phyloP scores from a whole-genome alignment of 1,284 basidiomycete species.

The Coriolopsis trogii region DNA sequence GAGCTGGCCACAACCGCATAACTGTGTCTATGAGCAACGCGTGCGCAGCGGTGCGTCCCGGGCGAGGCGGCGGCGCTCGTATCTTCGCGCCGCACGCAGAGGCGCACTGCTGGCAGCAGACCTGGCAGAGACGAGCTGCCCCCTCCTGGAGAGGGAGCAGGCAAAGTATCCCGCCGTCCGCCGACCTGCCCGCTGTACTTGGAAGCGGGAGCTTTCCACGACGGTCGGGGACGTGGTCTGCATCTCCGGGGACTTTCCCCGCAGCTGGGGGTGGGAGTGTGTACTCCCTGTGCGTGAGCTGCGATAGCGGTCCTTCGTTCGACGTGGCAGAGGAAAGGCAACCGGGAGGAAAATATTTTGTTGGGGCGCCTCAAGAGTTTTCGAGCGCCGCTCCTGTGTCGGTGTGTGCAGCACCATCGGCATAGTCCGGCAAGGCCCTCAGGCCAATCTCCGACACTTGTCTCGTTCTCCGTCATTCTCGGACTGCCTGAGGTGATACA shows the following conservation, averaged over 20 bases:
- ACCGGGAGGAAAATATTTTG: no score
- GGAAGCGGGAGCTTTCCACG: slow-evolving; percentile 72
- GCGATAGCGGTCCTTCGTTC: slow-evolving; percentile 87
- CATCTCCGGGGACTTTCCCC: slow-evolving; percentile 93
- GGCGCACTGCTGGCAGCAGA: slow-evolving; percentile 51
- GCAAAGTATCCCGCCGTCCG: slow-evolving; percentile 47
- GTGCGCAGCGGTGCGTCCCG: slow-evolving; percentile 43
- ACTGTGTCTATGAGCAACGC: slow-evolving; percentile 87
- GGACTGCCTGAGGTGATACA: no score
- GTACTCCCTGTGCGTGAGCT: slow-evolving; percentile 70
- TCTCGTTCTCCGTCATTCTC: no score
- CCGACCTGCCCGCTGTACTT: slow-evolving; percentile 48
- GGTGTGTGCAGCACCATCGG: no score
- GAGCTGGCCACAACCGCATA: slow-evolving; percentile 69
- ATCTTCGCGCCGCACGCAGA: slow-evolving; percentile 65
- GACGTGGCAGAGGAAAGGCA: no score
- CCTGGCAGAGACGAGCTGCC: slow-evolving; percentile 49
- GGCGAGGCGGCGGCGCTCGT: slow-evolving; percentile 60
- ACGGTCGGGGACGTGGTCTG: slow-evolving; percentile 58
- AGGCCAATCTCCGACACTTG: no score
- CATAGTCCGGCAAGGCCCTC: no score
- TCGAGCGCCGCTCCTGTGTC: no score
- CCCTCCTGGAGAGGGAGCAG: slow-evolving; percentile 19
- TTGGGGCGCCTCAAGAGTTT: no score
- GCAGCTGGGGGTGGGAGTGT: slow-evolving; percentile 53